Evolutionary conservation across 2,329 filamentous ascomycete genomes (phyloP).

Genomic region (Cladophialophora bantiana): DNA sequence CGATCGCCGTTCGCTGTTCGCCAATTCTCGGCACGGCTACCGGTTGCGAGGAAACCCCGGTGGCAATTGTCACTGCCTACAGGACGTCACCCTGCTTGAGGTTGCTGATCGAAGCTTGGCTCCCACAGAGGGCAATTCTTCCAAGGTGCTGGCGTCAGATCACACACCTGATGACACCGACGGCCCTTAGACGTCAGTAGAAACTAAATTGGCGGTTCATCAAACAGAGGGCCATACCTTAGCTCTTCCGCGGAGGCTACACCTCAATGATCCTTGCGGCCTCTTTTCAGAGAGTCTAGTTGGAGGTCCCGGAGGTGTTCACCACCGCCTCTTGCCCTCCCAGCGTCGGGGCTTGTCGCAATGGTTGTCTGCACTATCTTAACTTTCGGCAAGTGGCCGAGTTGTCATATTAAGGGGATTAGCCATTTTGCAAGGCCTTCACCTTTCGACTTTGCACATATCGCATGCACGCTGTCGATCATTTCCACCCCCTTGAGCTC

Average conservation of each 20-base stretch:
- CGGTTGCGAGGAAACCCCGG: conserved; percentile 5
- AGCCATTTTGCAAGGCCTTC: not conserved
- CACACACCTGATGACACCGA: conserved; percentile 2
- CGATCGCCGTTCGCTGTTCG: conserved; percentile 16
- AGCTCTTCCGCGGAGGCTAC: not conserved
- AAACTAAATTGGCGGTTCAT: conserved; percentile 9
- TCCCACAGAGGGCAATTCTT: not conserved
- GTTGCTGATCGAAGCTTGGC: conserved; percentile 8
- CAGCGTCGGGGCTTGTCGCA: not conserved
- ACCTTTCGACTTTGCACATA: not conserved
- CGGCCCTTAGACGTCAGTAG: conserved; percentile 2
- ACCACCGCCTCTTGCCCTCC: not conserved
- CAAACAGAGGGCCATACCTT: not conserved
- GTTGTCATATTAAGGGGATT: not conserved
- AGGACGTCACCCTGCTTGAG: not conserved
- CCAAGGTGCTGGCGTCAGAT: not conserved
- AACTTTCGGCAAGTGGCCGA: conserved; percentile 5
- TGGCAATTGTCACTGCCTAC: not conserved
- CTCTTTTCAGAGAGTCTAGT: not conserved
- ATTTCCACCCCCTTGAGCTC: not conserved
- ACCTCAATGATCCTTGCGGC: not conserved
- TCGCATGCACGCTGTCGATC: not conserved
- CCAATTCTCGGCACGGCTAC: conserved; percentile 15
- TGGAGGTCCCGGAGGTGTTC: not conserved
- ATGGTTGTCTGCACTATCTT: conserved; percentile 1